phyloP scores from a whole-genome alignment of 495 filamentous ascomycete species.

The Evernia prunastri region DNA sequence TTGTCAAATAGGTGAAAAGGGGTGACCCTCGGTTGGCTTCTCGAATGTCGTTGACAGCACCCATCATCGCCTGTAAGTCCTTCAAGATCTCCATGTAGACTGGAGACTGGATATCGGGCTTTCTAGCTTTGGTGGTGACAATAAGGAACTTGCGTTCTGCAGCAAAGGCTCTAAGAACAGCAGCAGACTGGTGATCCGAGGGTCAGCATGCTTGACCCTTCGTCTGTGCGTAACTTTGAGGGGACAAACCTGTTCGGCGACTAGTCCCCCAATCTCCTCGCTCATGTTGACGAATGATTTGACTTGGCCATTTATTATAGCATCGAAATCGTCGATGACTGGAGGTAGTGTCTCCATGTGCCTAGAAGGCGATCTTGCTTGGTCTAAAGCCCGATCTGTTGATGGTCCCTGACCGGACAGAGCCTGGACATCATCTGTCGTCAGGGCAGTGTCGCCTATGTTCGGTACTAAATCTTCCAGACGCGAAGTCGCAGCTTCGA shows the following conservation, averaged over 20 bases:
- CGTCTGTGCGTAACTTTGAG: neutral
- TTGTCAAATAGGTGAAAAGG: conserved; percentile 68
- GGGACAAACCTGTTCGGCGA: conserved; percentile 67
- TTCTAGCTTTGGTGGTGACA: conserved; percentile 84
- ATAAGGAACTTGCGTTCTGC: conserved; percentile 82
- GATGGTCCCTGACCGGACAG: conserved; percentile 31
- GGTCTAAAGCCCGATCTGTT: conserved; percentile 29
- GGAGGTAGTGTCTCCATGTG: conserved; percentile 61
- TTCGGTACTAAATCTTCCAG: conserved; percentile 91
- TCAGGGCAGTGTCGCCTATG: conserved; percentile 51
- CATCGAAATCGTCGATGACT: conserved; percentile 78
- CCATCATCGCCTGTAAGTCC: conserved; percentile 71
- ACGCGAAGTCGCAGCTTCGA: conserved; percentile 93
- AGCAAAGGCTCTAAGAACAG: conserved; percentile 61
- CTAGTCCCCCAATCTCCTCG: conserved; percentile 64
- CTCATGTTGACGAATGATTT: conserved; percentile 72
- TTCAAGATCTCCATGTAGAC: conserved; percentile 69
- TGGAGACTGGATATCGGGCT: conserved; percentile 65
- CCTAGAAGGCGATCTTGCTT: conserved; percentile 34
- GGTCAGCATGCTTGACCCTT: conserved; percentile 3
- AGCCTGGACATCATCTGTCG: conserved; percentile 31
- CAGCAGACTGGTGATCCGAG: conserved; percentile 45
- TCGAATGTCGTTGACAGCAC: conserved; percentile 65
- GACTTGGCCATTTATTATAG: conserved; percentile 67
- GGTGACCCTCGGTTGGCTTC: conserved; percentile 68